Percentiles rank a stretch among this genome's conserved stretches.
Evolutionary conservation across 176 grass and related monocot species (phyloP).

Genomic region (Rhynchospora tenuis): DNA sequence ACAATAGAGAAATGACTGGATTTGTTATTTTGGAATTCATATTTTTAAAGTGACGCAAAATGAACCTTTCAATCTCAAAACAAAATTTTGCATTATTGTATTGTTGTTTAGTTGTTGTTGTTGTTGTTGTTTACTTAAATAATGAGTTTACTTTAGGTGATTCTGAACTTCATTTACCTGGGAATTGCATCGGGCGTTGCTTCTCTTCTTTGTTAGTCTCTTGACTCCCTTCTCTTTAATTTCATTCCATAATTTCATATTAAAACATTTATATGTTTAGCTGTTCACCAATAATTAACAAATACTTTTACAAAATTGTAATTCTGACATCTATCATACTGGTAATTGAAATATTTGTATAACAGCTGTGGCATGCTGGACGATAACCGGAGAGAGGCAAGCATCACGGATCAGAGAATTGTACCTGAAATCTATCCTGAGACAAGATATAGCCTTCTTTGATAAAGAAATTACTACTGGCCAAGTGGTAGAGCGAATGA

Average conservation of each 20-base stretch:
- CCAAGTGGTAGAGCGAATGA: constrained; percentile 32
- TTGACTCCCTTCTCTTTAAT: background rate
- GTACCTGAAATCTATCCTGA: constrained; percentile 34
- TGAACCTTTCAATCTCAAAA: background rate
- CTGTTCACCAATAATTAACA: background rate
- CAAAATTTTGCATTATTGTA: background rate
- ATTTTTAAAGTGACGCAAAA: background rate
- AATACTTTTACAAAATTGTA: too few species aligned
- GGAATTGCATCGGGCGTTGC: constrained; percentile 55
- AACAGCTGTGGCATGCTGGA: constrained; percentile 43
- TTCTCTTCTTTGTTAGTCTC: constrained; percentile 51
- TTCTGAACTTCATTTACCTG: constrained; percentile 69
- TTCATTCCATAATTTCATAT: background rate
- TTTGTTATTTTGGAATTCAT: background rate
- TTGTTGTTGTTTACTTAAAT: too few species aligned
- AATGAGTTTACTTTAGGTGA: constrained; percentile 31
- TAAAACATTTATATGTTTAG: background rate
- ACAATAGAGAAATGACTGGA: background rate
- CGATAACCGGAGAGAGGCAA: constrained; percentile 40
- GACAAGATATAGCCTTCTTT: constrained; percentile 44
- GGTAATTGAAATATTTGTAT: too few species aligned
- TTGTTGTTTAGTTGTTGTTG: too few species aligned
- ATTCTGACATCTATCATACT: too few species aligned
- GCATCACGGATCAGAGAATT: constrained; percentile 26
- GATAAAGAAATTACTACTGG: constrained; percentile 38